phyloP scores from a whole-genome alignment of 139 green algal genomes.

The Volvox reticuliferus region DNA sequence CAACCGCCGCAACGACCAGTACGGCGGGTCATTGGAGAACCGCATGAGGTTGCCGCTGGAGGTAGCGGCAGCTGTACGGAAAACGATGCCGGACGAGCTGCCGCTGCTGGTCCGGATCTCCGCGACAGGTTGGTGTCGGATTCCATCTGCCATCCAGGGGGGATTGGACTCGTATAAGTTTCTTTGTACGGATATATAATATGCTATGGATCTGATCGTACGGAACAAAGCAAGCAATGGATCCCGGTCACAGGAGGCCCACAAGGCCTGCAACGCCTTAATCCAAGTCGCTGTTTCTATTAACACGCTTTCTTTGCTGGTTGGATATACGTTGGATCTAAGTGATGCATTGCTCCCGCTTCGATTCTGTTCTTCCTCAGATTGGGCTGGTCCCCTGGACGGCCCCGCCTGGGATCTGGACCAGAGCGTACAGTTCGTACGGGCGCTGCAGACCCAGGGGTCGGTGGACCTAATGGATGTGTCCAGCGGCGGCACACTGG shows the following conservation, averaged over 20 bases:
- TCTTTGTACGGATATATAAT: no score
- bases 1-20: conserved; percentile 75
- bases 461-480: conserved; percentile 43
- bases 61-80: conserved; percentile 24
- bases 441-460: background rate
- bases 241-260: no score
- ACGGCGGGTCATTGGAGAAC: conserved; percentile 72
- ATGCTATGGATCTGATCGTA: no score
- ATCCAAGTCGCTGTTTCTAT: no score
- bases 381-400: background rate
- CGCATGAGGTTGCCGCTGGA: conserved; percentile 40
- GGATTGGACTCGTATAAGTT: no score
- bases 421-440: conserved; percentile 1
- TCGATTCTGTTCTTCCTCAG: no score
- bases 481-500: conserved; percentile 17
- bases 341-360: no score
- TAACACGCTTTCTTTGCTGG: no score
- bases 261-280: no score
- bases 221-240: no score
- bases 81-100: background rate
- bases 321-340: no score
- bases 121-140: background rate
- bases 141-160: no score
- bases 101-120: conserved; percentile 33
- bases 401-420: conserved; percentile 27